Base-by-base conservation (phyloP, 192 early-diverging fungal genomes). In the Coemansia sp. region DNA sequence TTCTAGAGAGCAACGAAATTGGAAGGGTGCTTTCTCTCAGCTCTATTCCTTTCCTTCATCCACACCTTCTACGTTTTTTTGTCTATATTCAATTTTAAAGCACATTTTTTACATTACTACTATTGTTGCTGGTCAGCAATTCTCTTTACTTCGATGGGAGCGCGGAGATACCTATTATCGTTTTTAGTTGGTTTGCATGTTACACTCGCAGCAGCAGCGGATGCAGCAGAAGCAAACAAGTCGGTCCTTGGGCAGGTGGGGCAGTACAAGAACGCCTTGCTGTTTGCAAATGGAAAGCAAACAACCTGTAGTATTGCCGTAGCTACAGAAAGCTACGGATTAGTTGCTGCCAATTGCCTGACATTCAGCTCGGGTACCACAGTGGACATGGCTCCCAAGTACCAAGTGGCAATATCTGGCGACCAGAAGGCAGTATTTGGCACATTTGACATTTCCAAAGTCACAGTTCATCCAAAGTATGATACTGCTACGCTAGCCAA, bases 311-410 rank as follows among this genome's bases (percentile, higher is more conserved):
- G 67, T n/a, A 28, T 74, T 14, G 61, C 59, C 0, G 65, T 55
- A 1, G 26, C 67, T 52, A 74, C 39, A 58, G 50, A 66, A 53
- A 39, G 10, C 4, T 66, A 6, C 21, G 66, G 32, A 17, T 16
- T 68, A 5, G 72, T 63, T 13, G 59, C 66, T 5, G 72, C 72
- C 16, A 58, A 50, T 23, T 74, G 72, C 26, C 30, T 74, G 16
- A 52, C 62, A 7, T 67, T 33, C 6, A 39, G 30, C 1, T 9
- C 49, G 3, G 61, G 30, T 16, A 50, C 49, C 21, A 68, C 11
- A 6, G 26, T 74, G 6, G 66, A 74, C 47, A 13, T 47, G 5
- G 26, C 19, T 21, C 23, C 50, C 23, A 53, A 55, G 10, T 68
- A 74, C 61, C 49, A 63, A 4, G 72, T 68, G 32, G 9, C 53